Evolutionary conservation across 78 protist species (phyloP).

Genomic region (Dictyostelium capitatum): DNA sequence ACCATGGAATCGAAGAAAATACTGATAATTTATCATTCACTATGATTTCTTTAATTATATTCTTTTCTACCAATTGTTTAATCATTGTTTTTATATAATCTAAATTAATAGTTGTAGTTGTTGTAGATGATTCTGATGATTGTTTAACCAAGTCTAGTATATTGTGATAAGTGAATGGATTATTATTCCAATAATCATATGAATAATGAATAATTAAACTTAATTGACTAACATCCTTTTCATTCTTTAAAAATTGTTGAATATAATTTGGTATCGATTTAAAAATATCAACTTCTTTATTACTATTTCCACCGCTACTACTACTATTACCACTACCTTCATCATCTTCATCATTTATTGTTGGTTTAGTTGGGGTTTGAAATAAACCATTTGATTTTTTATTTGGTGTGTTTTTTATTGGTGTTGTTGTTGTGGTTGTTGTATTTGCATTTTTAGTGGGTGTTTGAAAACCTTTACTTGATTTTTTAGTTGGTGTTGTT

Average conservation of each 20-base stretch:
- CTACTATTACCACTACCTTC: too few species aligned
- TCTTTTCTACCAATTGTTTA: neutral
- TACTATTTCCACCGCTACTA: too few species aligned
- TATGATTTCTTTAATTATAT: constrained; percentile 5
- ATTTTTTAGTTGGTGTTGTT: constrained; percentile 13
- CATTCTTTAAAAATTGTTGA: neutral
- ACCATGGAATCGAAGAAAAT: constrained; percentile 18
- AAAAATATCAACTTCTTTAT: neutral
- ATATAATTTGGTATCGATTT: neutral
- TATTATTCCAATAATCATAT: neutral
- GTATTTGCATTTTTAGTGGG: neutral
- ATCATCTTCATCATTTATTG: neutral
- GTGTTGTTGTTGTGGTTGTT: neutral
- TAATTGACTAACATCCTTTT: neutral
- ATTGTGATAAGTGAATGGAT: neutral
- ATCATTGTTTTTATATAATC: neutral
- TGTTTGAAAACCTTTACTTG: neutral
- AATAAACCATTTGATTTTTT: neutral
- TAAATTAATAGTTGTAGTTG: neutral
- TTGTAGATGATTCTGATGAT: neutral
- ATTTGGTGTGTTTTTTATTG: neutral
- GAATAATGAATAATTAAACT: neutral
- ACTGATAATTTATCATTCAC: neutral
- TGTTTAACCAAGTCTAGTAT: too few species aligned
- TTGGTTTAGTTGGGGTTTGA: neutral